A percentile compares a stretch with the other conserved stretches of the same genome.
Evolutionary conservation across 2,329 filamentous ascomycete genomes (phyloP).

Genomic region (Nigrospora sphaerica): DNA sequence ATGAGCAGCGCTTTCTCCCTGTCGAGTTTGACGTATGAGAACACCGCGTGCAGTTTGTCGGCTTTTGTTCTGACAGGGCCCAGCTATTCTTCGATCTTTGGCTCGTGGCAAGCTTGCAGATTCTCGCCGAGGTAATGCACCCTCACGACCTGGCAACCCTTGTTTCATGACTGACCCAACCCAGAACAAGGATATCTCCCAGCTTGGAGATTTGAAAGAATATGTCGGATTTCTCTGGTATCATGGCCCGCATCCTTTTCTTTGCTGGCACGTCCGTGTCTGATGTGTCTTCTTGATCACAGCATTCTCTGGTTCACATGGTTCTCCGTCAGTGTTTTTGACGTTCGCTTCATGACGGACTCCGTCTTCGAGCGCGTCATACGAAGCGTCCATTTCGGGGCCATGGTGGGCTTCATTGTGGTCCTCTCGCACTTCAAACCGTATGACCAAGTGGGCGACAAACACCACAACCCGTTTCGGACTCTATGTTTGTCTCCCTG

Average conservation of each 20-base stretch:
- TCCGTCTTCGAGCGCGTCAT: constrained; percentile 54
- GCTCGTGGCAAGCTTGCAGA: constrained; percentile 56
- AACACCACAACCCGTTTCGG: constrained; percentile 22
- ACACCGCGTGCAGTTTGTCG: too few relatives aligned
- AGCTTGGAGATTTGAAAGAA: constrained; percentile 13
- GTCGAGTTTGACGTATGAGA: neutral
- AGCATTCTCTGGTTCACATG: constrained; percentile 56
- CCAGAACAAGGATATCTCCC: constrained; percentile 11
- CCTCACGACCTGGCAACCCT: neutral
- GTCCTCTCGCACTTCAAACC: constrained; percentile 40
- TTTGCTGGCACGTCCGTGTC: too few relatives aligned
- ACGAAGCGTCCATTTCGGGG: constrained; percentile 51
- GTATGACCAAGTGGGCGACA: constrained; percentile 14
- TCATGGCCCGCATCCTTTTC: constrained; percentile 19
- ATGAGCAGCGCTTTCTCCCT: neutral
- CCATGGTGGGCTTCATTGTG: constrained; percentile 57
- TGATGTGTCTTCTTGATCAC: constrained; percentile 2
- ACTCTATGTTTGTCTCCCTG: constrained; percentile 24
- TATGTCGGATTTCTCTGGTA: constrained; percentile 47
- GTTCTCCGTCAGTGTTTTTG: constrained; percentile 55
- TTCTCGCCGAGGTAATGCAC: constrained; percentile 39
- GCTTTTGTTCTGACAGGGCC: neutral
- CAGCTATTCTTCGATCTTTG: constrained; percentile 51
- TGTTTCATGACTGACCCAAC: too few relatives aligned
- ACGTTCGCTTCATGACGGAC: constrained; percentile 58